phyloP scores from a whole-genome alignment of 208 protist species.

The Leishmania guyanensis region DNA sequence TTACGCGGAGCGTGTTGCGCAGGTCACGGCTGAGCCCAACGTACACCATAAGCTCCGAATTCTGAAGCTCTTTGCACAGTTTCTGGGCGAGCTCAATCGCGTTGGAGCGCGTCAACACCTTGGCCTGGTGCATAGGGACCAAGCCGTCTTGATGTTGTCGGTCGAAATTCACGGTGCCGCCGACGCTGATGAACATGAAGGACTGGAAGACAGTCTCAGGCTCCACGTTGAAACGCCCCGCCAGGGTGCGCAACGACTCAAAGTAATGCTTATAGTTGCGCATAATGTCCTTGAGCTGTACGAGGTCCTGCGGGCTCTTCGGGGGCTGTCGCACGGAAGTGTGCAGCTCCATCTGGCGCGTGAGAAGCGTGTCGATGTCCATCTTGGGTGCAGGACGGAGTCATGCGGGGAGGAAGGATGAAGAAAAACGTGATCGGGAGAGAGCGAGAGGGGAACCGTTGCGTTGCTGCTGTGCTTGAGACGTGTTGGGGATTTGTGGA shows the following conservation, averaged over 20 bases:
- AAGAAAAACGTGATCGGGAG: background rate
- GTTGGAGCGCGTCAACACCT: slow-evolving; percentile 74
- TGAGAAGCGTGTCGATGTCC: slow-evolving; percentile 68
- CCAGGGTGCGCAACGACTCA: slow-evolving; percentile 41
- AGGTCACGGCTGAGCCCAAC: slow-evolving; percentile 67
- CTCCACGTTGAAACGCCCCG: slow-evolving; percentile 42
- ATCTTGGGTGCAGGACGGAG: slow-evolving; percentile 29
- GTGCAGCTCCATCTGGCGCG: slow-evolving; percentile 91
- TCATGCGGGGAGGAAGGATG: background rate
- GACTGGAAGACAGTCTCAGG: slow-evolving; percentile 82
- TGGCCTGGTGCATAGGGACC: slow-evolving; percentile 92
- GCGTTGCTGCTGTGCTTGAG: background rate
- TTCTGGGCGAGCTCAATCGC: slow-evolving; percentile 72
- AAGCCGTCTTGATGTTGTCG: slow-evolving; percentile 71
- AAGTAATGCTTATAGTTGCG: slow-evolving; percentile 71
- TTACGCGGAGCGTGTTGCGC: slow-evolving; percentile 77
- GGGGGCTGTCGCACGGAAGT: slow-evolving; percentile 74
- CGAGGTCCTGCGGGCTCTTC: slow-evolving; percentile 58
- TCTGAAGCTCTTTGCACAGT: slow-evolving; percentile 54
- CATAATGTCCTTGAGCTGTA: slow-evolving; percentile 63
- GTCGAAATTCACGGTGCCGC: slow-evolving; percentile 79
- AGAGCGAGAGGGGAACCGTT: background rate
- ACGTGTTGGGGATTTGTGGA: background rate
- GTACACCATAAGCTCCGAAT: slow-evolving; percentile 67
- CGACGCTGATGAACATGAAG: slow-evolving; percentile 85